Evolutionary conservation across 192 early-diverging fungal species (phyloP), one percentile per base, ranked within the genome.

Genomic region (Diversispora epigaea): DNA sequence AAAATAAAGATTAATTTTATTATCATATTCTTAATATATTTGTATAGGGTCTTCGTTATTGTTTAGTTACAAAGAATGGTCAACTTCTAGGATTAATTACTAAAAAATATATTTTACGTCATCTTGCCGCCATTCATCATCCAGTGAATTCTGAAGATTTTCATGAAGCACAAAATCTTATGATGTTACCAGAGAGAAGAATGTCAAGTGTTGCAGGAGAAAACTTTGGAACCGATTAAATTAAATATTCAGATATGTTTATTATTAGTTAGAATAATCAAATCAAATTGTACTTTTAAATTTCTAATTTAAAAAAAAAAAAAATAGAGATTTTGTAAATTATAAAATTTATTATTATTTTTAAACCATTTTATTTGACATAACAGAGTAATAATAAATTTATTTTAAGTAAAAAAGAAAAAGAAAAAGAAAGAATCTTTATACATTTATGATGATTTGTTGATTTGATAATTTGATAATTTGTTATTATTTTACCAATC

Each of bases 21-120:
- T 7, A 10, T 61, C 10, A 52, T 45, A n/a, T 4, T 10, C 8
- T 64, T 44, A 9, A 15, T 40, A 32, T 32, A 12, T 64, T 32
- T 32, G 25, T 32, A 32, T n/a, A 82, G 80, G 89, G 89, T 22
- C 78, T 91, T 22, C 84, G 89, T 6, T 89, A 91, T 66, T 80
- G 87, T 11, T 57, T 91, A 19, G 83, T 87, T 22, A 84, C 87
- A 1, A 84, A 89, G 71, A 83, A 88, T 60, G 89, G 85, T 5
- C 75, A 81, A 44, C 73, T 92, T 32, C 77, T 88, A 3, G 90
- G 91, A 15, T 77, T 92, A 40, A 89, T 92, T 67, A 92, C 91
- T 3, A 92, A 92, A 61, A 92, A 92, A 80, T 89, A 90, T 66
- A 83, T 92, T 45, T 76, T 92, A 57, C 80, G 85, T 49, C 81